Evolutionary conservation across 805 yeast genomes (phyloP).

Genomic region (Ogataea sp.): DNA sequence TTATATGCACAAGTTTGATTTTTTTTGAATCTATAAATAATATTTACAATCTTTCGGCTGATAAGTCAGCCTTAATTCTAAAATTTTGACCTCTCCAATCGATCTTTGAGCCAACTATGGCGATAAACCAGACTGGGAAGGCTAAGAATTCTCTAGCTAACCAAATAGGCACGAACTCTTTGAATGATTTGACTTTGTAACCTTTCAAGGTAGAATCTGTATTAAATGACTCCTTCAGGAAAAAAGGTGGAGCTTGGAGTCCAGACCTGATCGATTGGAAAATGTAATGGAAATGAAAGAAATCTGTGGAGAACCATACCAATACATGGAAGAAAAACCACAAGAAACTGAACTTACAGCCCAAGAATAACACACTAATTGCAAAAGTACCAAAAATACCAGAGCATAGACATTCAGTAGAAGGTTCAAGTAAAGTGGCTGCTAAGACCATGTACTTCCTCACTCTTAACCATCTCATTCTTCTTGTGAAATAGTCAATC

Average conservation of each 20-base stretch:
- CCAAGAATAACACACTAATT: slow-evolving; percentile 35
- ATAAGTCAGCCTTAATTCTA: slow-evolving; percentile 59
- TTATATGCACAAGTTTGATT: background rate
- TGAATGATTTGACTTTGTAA: slow-evolving; percentile 3
- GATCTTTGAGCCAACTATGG: slow-evolving; percentile 68
- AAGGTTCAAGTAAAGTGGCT: slow-evolving; percentile 81
- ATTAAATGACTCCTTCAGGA: slow-evolving; percentile 8
- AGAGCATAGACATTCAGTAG: slow-evolving; percentile 68
- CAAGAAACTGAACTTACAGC: slow-evolving; percentile 23
- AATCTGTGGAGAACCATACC: slow-evolving; percentile 62
- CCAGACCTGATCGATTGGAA: background rate
- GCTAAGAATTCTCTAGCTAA: slow-evolving; percentile 63
- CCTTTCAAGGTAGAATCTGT: slow-evolving; percentile 1
- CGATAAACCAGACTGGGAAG: slow-evolving; percentile 74
- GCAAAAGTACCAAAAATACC: slow-evolving; percentile 63
- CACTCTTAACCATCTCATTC: slow-evolving; percentile 82
- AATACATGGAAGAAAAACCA: slow-evolving; percentile 46
- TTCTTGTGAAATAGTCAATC: slow-evolving; percentile 53
- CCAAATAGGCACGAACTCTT: slow-evolving; percentile 44
- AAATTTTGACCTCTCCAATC: slow-evolving; percentile 81
- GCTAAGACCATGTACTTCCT: slow-evolving; percentile 80
- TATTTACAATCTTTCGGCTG: slow-evolving; percentile 53
- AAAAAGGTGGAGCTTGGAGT: slow-evolving; percentile 7
- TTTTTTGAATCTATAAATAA: background rate
- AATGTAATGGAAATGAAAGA: slow-evolving; percentile 25